Percentiles rank a stretch among this genome's conserved stretches.
Conservation (phyloP, 345 rosid genomes). For the Populus tremula region DNA sequence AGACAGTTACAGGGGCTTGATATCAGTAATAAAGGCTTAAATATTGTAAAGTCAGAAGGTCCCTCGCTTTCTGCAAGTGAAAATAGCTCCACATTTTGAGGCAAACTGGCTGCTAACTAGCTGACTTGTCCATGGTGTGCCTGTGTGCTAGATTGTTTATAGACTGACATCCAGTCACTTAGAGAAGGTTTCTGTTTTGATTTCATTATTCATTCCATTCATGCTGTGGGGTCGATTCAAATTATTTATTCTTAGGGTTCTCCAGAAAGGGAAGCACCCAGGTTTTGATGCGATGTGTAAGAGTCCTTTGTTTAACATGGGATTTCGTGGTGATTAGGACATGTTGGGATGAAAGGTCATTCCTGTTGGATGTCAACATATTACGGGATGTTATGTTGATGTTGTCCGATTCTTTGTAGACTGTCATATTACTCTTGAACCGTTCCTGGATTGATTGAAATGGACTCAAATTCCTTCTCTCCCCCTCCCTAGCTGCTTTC, state of each 20-base stretch:
- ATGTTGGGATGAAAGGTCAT: slow-evolving; percentile 6
- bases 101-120: slow-evolving; percentile 10
- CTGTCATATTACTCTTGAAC: background rate
- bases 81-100: slow-evolving; percentile 66
- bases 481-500: background rate
- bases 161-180: slow-evolving; percentile 24
- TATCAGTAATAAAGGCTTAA: slow-evolving; percentile 56
- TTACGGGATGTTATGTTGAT: background rate
- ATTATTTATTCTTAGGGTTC: slow-evolving; percentile 19
- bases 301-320: slow-evolving; percentile 7
- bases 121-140: slow-evolving; percentile 25
- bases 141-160: slow-evolving; percentile 30
- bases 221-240: slow-evolving; percentile 6
- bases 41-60: slow-evolving; percentile 60
- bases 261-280: slow-evolving; percentile 10
- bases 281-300: slow-evolving; percentile 1
- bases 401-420: background rate
- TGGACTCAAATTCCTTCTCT: background rate
- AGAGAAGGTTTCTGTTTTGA: background rate
- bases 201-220: slow-evolving; percentile 21
- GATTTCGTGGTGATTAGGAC: slow-evolving; percentile 7
- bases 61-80: slow-evolving; percentile 63
- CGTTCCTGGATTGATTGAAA: slow-evolving; percentile 2
- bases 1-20: slow-evolving; percentile 83
- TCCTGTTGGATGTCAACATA: background rate